Evolutionary conservation across 1,284 basidiomycete genomes (phyloP), one percentile per base, ranked within the genome.

Genomic region (Hemileia vastatrix): DNA sequence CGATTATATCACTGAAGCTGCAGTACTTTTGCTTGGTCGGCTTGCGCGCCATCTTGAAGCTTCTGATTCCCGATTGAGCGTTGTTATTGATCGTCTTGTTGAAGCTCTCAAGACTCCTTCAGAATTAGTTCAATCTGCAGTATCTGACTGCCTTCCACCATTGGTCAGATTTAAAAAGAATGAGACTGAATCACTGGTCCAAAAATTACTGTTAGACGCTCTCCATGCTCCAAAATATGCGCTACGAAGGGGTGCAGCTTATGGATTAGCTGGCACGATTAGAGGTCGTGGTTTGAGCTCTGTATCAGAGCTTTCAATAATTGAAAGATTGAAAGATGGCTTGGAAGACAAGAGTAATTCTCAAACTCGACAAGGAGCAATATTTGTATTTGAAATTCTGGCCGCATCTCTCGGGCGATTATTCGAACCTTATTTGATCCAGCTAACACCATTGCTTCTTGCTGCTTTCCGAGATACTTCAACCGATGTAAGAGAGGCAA

Each of bases 71-170:
- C 84, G 90, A 1, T 83, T 95, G 50, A 86, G 88, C 0, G 77
- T 79, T n/a, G 89, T 97, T 65, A 86, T 97, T 6, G 86, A 91
- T 66, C 82, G 92, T n/a, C 80, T 98, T 19, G 83, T 95, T 4
- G 88, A 90, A 23, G 90, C 94, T 0, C 81, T 98, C 66, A 88
- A 88, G 77, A 98, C 93, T 0, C 95, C 95, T 0, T 86, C 92
- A 0, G 95, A 99, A 76, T 86, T 94, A 69, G 95, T 99, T 0
- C 94, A 98, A 76, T 86, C 90, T 57, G 94, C 95, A 0, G 92
- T 98, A 0, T 90, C 93, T 0, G 95, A 97, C 66, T 79, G 78
- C 79, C 80, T 98, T 6, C 86, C 90, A 0, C 90, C 92, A 1
- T 81, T 99, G 4, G 88, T 94, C 45, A 82, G 82, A 32, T 78